Evolutionary conservation across 148 eudicot genomes (phyloP).

Genomic region (Camellia japonica): DNA sequence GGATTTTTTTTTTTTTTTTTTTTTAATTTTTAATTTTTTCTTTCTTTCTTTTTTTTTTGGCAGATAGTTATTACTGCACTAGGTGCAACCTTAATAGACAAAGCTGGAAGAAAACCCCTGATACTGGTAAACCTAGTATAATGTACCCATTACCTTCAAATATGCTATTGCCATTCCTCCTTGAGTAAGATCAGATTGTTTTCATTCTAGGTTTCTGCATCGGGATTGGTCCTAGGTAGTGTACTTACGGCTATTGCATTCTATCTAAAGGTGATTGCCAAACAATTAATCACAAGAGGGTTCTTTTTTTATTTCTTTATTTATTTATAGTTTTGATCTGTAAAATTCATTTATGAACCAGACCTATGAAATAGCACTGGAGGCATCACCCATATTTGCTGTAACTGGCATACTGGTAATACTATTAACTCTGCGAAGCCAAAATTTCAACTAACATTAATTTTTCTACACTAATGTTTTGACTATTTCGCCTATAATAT

Average conservation of each 20-base stretch:
- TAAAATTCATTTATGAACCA: constrained; percentile 24
- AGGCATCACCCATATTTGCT: constrained; percentile 65
- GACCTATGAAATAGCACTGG: constrained; percentile 49
- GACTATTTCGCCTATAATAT: neutral
- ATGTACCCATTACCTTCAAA: neutral
- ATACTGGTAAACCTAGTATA: constrained; percentile 54
- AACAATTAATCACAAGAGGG: neutral
- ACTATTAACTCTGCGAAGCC: neutral
- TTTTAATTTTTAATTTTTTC: too few species aligned
- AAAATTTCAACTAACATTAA: neutral
- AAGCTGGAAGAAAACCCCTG: constrained; percentile 83
- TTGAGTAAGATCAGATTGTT: neutral
- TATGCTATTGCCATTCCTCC: neutral
- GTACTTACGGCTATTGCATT: constrained; percentile 59
- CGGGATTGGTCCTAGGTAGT: constrained; percentile 76
- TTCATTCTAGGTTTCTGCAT: constrained; percentile 59
- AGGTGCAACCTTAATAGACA: constrained; percentile 72
- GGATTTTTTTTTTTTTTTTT: too few species aligned
- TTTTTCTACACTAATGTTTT: neutral
- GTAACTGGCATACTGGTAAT: constrained; percentile 85
- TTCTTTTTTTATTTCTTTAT: neutral
- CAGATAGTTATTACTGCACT: constrained; percentile 63
- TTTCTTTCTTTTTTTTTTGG: neutral
- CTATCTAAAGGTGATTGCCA: constrained; percentile 62
- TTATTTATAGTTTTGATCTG: neutral